A percentile compares a stretch with the other conserved stretches of the same genome.
Evolutionary conservation across 2,329 filamentous ascomycete genomes (phyloP).

Genomic region (Eurotiales sp.): DNA sequence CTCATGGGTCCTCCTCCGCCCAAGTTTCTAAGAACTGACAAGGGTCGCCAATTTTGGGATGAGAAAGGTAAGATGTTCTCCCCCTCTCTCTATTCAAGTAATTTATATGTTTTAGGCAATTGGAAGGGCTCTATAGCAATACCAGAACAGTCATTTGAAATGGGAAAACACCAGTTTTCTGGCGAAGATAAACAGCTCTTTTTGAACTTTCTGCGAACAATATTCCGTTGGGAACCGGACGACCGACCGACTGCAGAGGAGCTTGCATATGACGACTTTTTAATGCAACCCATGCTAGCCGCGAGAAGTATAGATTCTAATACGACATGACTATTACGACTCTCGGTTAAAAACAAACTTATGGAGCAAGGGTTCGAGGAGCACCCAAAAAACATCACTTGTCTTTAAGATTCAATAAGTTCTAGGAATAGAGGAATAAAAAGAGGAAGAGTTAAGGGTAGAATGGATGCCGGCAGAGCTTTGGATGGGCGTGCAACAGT

Average conservation of each 20-base stretch:
- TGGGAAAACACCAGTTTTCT: conserved; percentile 14
- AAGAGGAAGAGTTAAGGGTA: too few species aligned
- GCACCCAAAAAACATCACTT: too few species aligned
- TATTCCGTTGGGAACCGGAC: conserved; percentile 31
- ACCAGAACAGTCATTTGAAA: conserved; percentile 10
- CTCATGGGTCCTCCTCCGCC: conserved; percentile 4
- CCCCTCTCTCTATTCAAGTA: conserved; percentile 1
- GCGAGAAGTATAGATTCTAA: too few species aligned
- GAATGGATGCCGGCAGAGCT: too few species aligned
- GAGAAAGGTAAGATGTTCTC: conserved; percentile 11
- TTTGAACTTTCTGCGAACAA: conserved; percentile 27
- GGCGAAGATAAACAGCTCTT: conserved; percentile 26
- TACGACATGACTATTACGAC: too few species aligned
- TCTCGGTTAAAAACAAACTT: too few species aligned
- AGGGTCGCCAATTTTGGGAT: conserved; percentile 7
- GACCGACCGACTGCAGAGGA: conserved; percentile 26
- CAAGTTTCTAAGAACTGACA: conserved; percentile 1
- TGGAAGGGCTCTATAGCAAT: conserved; percentile 15
- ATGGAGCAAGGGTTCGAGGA: too few species aligned
- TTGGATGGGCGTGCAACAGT: too few species aligned
- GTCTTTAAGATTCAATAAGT: too few species aligned
- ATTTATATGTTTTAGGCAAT: conserved; percentile 11
- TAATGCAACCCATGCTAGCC: conserved; percentile 20
- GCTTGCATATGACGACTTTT: conserved; percentile 23
- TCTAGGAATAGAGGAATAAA: too few species aligned